Evolutionary conservation across 179 eudicot genomes (phyloP), one percentile per base, ranked within the genome.

Genomic region (Vitellaria paradoxa): DNA sequence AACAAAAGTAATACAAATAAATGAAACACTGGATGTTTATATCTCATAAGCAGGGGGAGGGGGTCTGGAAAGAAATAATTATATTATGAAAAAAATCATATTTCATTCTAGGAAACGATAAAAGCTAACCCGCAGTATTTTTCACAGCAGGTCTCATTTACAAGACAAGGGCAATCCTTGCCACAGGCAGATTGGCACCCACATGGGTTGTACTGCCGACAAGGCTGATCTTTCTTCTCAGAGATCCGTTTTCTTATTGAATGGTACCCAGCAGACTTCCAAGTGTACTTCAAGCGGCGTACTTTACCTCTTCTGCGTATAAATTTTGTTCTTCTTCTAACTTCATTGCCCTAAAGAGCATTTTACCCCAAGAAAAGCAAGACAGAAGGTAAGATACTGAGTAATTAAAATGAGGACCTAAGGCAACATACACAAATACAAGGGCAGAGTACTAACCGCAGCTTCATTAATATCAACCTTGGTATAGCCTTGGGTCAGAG

Each of bases 131-230:
- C 99, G 80, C 99, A 96, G 78, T 96, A 96, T 77, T 96, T 96
- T 82, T 96, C 99, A 68, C 99, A 96, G 82, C 98, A 93, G 23
- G 98, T 93, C 42, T 98, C 98, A 80, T 89, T 96, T 57, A 96
- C 73, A 81, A 87, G 89, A 73, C 99, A 96, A 53, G 99, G 84
- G 75, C 99, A 96, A 75, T 91, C 88, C 88, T 96, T 96, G 56
- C 98, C 97, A 75, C 99, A 96, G 21, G 92, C 92, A 80, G 93
- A 76, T 82, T 90, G 90, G 80, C 99, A 96, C 23, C 96, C 96
- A 84, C 99, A 96, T 18, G 99, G 99, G 71, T 87, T 96, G 85
- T 85, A 96, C 72, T 96, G 99, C 68, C 93, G 85, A 76, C 99
- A 95, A 72, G 96, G 98, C 86, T 90, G 95, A 72, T 93, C 99